Evolutionary conservation across 208 protist genomes (phyloP).

Genomic region (Entamoeba invadens): DNA sequence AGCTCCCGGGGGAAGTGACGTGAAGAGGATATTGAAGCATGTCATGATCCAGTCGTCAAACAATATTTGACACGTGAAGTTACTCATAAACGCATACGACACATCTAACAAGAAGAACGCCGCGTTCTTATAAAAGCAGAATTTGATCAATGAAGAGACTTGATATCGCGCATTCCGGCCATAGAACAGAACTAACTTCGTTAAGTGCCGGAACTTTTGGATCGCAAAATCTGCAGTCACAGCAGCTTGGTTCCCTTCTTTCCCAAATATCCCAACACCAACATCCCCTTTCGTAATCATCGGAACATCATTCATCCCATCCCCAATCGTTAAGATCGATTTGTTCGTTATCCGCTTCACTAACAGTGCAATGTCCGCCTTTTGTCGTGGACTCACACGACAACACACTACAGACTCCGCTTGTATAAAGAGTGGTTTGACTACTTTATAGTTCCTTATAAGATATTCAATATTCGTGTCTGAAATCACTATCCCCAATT

Average conservation of each 20-base stretch:
- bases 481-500: neutral
- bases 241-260: slow-evolving; percentile 23
- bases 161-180: neutral
- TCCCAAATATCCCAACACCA: slow-evolving; percentile 24
- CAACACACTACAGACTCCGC: slow-evolving; percentile 2
- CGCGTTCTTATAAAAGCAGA: neutral
- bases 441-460: neutral
- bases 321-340: slow-evolving; percentile 20
- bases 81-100: neutral
- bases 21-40: neutral
- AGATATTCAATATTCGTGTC: neutral
- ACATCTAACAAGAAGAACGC: neutral
- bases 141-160: neutral
- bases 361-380: slow-evolving; percentile 4
- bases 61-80: neutral
- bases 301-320: slow-evolving; percentile 26
- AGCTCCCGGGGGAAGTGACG: neutral
- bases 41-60: neutral
- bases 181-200: slow-evolving; percentile 19
- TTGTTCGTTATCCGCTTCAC: neutral
- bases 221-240: slow-evolving; percentile 25
- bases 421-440: neutral
- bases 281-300: slow-evolving; percentile 21
- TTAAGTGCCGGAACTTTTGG: slow-evolving; percentile 14
- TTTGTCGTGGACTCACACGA: slow-evolving; percentile 7